phyloP scores from a whole-genome alignment of 2,329 filamentous ascomycete species.

The Verticillium albo-atrum region DNA sequence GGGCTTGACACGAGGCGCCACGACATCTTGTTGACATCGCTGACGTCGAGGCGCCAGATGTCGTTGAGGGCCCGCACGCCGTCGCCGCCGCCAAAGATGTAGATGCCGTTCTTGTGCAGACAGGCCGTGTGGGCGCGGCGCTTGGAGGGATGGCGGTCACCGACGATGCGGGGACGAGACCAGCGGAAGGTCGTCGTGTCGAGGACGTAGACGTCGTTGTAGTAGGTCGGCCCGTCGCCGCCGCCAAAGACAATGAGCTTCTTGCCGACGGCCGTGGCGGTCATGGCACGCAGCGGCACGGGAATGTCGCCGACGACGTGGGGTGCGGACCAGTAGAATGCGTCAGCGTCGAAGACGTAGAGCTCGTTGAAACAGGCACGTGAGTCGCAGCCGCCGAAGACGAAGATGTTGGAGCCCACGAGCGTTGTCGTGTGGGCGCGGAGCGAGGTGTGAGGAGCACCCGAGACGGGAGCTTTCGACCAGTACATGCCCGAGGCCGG shows the following conservation, averaged over 20 bases:
- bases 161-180: conserved; percentile 56
- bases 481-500: conserved; percentile 71
- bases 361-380: conserved; percentile 65
- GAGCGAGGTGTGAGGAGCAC: conserved; percentile 54
- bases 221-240: conserved; percentile 66
- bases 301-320: conserved; percentile 61
- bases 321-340: conserved; percentile 66
- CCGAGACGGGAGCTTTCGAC: conserved; percentile 62
- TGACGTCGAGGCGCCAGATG: conserved; percentile 68
- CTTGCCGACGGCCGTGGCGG: conserved; percentile 66
- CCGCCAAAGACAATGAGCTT: conserved; percentile 67
- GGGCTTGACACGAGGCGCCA: conserved; percentile 60
- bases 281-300: conserved; percentile 64
- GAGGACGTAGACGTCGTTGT: conserved; percentile 69
- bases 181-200: conserved; percentile 67
- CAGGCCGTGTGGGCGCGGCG: conserved; percentile 67
- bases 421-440: conserved; percentile 65
- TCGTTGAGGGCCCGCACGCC: conserved; percentile 67
- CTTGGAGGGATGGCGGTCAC: conserved; percentile 55
- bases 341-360: conserved; percentile 65
- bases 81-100: conserved; percentile 68
- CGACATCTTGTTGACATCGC: conserved; percentile 61
- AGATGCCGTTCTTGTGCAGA: conserved; percentile 66
- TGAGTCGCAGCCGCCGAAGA: conserved; percentile 66
- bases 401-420: conserved; percentile 61